Conservation (phyloP, 1,284 basidiomycete species). For the Irpex rosettiformis region DNA sequence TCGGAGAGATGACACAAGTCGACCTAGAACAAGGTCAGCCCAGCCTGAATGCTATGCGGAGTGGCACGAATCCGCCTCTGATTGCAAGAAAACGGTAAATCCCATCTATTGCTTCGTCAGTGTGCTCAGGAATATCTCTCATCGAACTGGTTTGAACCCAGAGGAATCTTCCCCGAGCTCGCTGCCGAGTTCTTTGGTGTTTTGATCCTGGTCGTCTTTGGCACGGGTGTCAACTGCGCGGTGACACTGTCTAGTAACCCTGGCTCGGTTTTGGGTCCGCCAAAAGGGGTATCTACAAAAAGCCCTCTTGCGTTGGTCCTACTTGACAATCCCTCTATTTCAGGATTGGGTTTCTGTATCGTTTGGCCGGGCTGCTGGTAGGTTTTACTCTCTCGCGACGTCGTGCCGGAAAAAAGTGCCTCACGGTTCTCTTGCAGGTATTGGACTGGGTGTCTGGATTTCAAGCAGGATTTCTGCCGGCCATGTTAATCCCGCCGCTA, state of each 20-base stretch:
- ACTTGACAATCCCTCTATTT: not conserved
- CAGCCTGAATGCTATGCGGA: no score
- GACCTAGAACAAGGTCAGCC: not conserved
- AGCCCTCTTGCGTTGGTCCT: not conserved
- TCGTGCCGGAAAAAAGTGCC: not conserved
- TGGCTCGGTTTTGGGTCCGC: slow-evolving; percentile 45
- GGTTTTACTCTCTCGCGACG: slow-evolving; percentile 10
- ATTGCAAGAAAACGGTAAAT: not conserved
- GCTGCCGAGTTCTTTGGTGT: slow-evolving; percentile 69
- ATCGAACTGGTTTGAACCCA: not conserved
- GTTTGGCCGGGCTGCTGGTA: slow-evolving; percentile 68
- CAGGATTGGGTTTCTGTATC: slow-evolving; percentile 58
- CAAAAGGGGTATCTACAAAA: slow-evolving; percentile 53
- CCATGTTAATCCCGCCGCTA: slow-evolving; percentile 80
- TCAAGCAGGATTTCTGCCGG: slow-evolving; percentile 68
- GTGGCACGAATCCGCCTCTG: no score
- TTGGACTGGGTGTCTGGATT: slow-evolving; percentile 60
- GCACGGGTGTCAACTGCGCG: slow-evolving; percentile 63
- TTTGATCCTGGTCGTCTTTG: slow-evolving; percentile 65
- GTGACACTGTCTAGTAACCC: slow-evolving; percentile 44
- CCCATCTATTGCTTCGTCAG: not conserved
- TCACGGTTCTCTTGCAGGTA: not conserved
- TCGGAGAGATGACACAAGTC: no score
- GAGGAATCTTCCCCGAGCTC: slow-evolving; percentile 46
- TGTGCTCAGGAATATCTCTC: not conserved